These are phyloP conservation scores for Tylopilus plumbeoviolaceoides DNA, from an alignment of 768 basidiomycete species.

Conservation along the genomic window DNA sequence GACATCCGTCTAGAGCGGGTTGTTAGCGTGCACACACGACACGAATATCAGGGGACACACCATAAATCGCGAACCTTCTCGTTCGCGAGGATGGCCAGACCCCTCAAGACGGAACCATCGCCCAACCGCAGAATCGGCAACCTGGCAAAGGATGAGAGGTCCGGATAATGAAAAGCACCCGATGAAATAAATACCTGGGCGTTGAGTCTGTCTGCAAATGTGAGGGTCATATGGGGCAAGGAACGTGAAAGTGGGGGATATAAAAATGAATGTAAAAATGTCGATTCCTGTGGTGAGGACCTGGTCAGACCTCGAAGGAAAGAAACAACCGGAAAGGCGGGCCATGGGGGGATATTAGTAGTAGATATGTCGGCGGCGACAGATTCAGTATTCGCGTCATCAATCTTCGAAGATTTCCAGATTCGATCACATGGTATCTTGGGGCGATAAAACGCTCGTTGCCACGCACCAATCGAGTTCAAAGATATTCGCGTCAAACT, in stretches of 20 bases:
- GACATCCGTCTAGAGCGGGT: slow-evolving; percentile 55
- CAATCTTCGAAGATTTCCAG: slow-evolving; percentile 18
- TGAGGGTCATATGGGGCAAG: slow-evolving; percentile 34
- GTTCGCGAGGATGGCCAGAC: slow-evolving; percentile 58
- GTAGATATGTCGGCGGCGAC: slow-evolving; percentile 9
- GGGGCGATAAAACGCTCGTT: slow-evolving; percentile 24
- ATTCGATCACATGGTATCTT: slow-evolving; percentile 13
- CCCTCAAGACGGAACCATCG: slow-evolving; percentile 74
- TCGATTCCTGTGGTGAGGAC: neutral
- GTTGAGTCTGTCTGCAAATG: slow-evolving; percentile 39
- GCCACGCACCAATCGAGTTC: slow-evolving; percentile 8
- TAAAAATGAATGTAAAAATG: slow-evolving; percentile 21
- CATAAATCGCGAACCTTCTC: slow-evolving; percentile 60
- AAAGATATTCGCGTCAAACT: slow-evolving; percentile 1
- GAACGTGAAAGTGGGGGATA: slow-evolving; percentile 14
- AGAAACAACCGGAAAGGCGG: neutral
- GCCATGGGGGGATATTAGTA: slow-evolving; percentile 5
- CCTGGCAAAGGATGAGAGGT: slow-evolving; percentile 18
- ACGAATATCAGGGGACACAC: slow-evolving; percentile 28
- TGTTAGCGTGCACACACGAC: slow-evolving; percentile 6
- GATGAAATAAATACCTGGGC: slow-evolving; percentile 33
- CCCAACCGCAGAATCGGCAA: slow-evolving; percentile 44
- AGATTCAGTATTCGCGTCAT: slow-evolving; percentile 11
- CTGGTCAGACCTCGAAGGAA: slow-evolving; percentile 6
- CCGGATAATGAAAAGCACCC: neutral